Percentiles rank a stretch among this genome's conserved stretches.
Evolutionary conservation across 1,284 basidiomycete species (phyloP).

Genomic region (Moniliella sp.): DNA sequence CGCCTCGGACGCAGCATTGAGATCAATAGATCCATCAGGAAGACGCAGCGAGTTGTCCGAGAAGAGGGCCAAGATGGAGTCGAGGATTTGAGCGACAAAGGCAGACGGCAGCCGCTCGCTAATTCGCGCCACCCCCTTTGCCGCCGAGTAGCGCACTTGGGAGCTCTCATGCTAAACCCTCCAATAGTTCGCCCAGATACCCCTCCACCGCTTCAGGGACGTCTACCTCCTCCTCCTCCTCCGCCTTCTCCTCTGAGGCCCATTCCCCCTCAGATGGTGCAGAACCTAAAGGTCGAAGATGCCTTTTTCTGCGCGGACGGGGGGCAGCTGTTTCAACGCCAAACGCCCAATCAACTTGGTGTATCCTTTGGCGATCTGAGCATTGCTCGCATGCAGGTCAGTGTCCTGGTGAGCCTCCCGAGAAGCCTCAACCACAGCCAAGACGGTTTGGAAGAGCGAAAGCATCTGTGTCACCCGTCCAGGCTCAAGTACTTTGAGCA

Average conservation of each 20-base stretch:
- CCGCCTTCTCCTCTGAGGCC: constrained; percentile 1
- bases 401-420: constrained; percentile 1
- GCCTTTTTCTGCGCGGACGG: too few relatives aligned
- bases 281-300: not conserved
- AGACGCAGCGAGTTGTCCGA: constrained; percentile 43
- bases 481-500: constrained; percentile 43
- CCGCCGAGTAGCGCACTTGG: constrained; percentile 75
- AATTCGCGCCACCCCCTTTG: constrained; percentile 74
- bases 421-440: constrained; percentile 1
- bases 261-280: not conserved
- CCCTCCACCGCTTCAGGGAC: constrained; percentile 59
- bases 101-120: constrained; percentile 55
- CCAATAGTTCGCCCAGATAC: constrained; percentile 53
- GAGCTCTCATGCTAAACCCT: constrained; percentile 32
- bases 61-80: constrained; percentile 54
- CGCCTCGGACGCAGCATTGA: constrained; percentile 44
- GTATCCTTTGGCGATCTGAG: not conserved
- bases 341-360: not conserved
- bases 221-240: constrained; percentile 41
- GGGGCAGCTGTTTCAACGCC: not conserved
- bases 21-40: constrained; percentile 45
- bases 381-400: not conserved
- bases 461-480: constrained; percentile 7
- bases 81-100: constrained; percentile 56
- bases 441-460: constrained; percentile 5